Evolutionary conservation across 768 basidiomycete species (phyloP).

Genomic region (Boletus tomentosulus): DNA sequence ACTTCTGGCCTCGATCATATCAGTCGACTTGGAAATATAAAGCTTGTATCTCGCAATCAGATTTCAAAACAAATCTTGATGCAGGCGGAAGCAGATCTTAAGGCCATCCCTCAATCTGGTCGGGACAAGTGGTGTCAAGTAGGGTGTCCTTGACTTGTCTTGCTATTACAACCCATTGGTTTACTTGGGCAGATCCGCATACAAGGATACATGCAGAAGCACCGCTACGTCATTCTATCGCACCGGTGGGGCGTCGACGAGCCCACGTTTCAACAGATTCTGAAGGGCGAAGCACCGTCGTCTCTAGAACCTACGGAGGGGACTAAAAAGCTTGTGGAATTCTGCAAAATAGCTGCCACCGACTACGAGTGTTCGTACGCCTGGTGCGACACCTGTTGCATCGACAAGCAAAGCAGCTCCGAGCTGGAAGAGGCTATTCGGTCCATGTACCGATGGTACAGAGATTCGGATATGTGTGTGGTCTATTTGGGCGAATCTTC

Average conservation of each 20-base stretch:
- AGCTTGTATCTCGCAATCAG: background rate
- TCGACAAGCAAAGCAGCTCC: conserved; percentile 5
- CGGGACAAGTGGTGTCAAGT: background rate
- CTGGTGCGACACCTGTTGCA: conserved; percentile 7
- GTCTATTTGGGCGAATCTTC: background rate
- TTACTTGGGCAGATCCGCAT: background rate
- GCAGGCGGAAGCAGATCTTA: background rate
- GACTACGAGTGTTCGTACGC: conserved; percentile 3
- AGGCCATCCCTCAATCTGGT: background rate
- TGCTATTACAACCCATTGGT: background rate
- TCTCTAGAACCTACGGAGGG: background rate
- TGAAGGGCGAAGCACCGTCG: background rate
- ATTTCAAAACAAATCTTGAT: background rate
- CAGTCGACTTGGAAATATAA: background rate
- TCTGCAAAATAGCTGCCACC: background rate
- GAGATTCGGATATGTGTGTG: conserved; percentile 1
- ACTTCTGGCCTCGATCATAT: background rate
- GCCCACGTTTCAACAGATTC: conserved; percentile 1
- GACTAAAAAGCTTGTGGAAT: background rate
- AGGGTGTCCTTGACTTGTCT: background rate
- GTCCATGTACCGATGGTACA: conserved; percentile 7
- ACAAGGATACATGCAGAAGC: background rate
- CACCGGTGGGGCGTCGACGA: conserved; percentile 1
- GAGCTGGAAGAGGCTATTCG: conserved; percentile 6
- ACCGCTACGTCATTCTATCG: conserved; percentile 3